These are phyloP conservation scores for Fusarium anguioides DNA, from an alignment of 2,329 filamentous ascomycete species.

Conservation along the genomic window DNA sequence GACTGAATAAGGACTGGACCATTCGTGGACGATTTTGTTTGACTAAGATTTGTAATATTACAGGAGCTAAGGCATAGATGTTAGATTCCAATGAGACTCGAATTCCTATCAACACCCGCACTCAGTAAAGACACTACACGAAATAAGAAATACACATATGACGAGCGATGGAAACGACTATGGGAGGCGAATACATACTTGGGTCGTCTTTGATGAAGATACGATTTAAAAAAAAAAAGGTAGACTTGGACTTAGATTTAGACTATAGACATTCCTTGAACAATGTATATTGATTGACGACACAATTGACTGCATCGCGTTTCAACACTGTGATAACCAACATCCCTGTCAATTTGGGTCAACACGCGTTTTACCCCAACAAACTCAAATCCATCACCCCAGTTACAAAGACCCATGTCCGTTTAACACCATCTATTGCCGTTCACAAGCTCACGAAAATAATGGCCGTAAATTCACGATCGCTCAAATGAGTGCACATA, in stretches of 20 bases:
- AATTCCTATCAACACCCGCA: conserved; percentile 33
- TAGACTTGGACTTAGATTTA: conserved; percentile 25
- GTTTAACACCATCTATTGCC: too few species aligned
- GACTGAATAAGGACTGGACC: conserved; percentile 21
- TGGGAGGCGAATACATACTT: background rate
- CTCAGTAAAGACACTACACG: too few species aligned
- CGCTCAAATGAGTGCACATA: too few species aligned
- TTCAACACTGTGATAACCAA: too few species aligned
- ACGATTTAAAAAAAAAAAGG: background rate
- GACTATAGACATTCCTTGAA: conserved; percentile 29
- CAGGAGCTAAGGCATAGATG: conserved; percentile 37
- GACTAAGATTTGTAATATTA: conserved; percentile 35
- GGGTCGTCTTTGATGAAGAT: conserved; percentile 18
- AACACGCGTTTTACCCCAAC: background rate
- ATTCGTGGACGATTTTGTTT: conserved; percentile 10
- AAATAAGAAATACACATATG: background rate
- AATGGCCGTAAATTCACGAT: too few species aligned
- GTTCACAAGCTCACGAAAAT: too few species aligned
- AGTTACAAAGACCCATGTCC: background rate
- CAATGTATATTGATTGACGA: background rate
- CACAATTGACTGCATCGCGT: background rate
- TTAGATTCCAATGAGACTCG: conserved; percentile 33
- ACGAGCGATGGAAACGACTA: conserved; percentile 19
- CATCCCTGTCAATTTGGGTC: too few species aligned
- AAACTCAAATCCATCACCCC: background rate